Evolutionary conservation across 768 basidiomycete genomes (phyloP), one percentile per base, ranked within the genome.

Genomic region (Termitomyces sp.): DNA sequence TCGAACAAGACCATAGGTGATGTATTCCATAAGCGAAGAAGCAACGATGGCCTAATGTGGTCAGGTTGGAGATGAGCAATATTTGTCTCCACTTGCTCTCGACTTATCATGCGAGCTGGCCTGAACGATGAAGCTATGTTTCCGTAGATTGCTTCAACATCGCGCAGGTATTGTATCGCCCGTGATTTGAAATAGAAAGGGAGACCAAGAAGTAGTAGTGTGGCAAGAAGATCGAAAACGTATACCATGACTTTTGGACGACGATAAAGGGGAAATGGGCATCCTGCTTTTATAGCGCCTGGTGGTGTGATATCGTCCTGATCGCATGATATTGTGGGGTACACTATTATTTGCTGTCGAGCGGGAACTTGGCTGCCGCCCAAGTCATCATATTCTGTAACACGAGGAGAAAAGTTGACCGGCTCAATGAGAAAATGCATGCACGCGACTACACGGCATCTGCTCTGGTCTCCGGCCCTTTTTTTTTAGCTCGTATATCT

Each of bases 371-470:
- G 61, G 96, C 96, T 64, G 96, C 98, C 77, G 95, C 94, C 40
- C 96, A 98, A 73, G 94, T 94, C 54, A 95, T 98, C 78, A 97
- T 98, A 74, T 98, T 98, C 82, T 98, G 96, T 80, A 97, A 97
- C 81, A 98, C 96, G 52, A 83, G 93, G 70, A 83, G 96, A 79
- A 98, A 98, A 86, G 93, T 98, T 63, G 96, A 98, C 77, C 98
- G 95, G 96, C 76, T 98, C 66, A 96, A 95, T 22, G 94, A 98
- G 77, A 97, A 97, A 82, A 92, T 98, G 87, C 91, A 92, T 73
- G 83, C 83, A 30, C 84, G 93, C 63, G 94, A 98, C 74, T 98
- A 97, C 75, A 97, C 94, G 55, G 96, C 97, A 38, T 93, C 92
- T 57, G 92, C 94, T 60, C 94, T 96, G 92, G 92, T 91, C 59